Conservation (phyloP, 768 basidiomycete species). For the Suillus hirtellus region DNA sequence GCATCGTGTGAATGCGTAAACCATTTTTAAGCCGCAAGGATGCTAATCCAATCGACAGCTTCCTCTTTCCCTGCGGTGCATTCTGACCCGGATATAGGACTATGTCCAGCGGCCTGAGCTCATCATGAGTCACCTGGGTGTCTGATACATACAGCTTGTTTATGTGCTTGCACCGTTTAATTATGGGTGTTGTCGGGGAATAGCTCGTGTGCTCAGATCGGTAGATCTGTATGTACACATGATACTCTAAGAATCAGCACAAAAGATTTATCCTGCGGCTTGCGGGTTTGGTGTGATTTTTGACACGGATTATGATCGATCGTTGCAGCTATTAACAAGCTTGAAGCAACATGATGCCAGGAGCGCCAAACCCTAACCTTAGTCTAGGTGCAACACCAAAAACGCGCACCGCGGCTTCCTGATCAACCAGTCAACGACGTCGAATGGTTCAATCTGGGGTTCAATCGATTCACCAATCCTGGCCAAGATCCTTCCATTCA, state of each 20-base stretch:
- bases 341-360: background rate
- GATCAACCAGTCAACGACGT: background rate
- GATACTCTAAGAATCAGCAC: background rate
- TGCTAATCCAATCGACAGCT: background rate
- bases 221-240: background rate
- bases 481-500: conserved; percentile 9
- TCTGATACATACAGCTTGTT: conserved; percentile 37
- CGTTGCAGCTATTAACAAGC: background rate
- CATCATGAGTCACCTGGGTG: conserved; percentile 47
- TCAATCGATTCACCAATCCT: conserved; percentile 11
- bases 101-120: too few species aligned
- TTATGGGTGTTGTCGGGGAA: background rate
- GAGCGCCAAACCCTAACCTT: background rate
- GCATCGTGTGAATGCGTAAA: too few species aligned
- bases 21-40: conserved; percentile 25
- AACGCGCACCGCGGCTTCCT: background rate
- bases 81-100: conserved; percentile 30
- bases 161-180: conserved; percentile 78
- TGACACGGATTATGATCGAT: background rate
- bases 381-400: conserved; percentile 2
- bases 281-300: background rate
- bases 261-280: background rate
- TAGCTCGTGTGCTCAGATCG: background rate
- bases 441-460: conserved; percentile 3
- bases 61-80: background rate